phyloP scores from a whole-genome alignment of 2,329 filamentous ascomycete species.

The Zarea fungicola region DNA sequence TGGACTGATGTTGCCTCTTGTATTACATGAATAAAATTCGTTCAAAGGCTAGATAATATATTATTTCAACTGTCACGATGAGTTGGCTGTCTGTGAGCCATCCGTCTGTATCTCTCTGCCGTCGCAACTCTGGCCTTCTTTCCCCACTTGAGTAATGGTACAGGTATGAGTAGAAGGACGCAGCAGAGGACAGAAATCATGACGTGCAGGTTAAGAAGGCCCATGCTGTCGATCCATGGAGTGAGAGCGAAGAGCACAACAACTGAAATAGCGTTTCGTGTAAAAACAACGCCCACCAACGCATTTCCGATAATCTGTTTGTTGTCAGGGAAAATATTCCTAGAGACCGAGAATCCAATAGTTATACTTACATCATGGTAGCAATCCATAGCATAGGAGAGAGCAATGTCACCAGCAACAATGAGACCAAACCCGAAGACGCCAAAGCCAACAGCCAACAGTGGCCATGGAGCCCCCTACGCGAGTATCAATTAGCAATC shows the following conservation, averaged over 20 bases:
- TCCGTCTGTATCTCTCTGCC: too few relatives aligned
- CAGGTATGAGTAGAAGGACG: too few relatives aligned
- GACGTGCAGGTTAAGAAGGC: too few relatives aligned
- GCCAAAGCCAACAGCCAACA: constrained; percentile 17
- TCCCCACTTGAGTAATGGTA: too few relatives aligned
- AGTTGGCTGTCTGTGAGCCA: constrained; percentile 12
- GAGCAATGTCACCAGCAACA: constrained; percentile 25
- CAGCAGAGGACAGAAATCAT: too few relatives aligned
- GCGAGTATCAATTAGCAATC: too few relatives aligned
- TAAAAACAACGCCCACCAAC: too few relatives aligned
- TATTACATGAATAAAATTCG: neutral
- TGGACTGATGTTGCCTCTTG: constrained; percentile 7
- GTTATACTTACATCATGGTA: constrained; percentile 30
- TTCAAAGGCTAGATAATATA: neutral
- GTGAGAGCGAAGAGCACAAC: neutral
- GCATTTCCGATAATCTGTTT: too few relatives aligned
- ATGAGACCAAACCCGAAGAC: constrained; percentile 30
- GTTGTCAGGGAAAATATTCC: too few relatives aligned
- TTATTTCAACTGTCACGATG: constrained; percentile 3
- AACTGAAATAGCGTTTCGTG: too few relatives aligned
- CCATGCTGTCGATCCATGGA: neutral
- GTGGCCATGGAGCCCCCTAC: constrained; percentile 14
- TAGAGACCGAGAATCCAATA: too few relatives aligned
- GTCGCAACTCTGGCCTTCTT: too few relatives aligned
- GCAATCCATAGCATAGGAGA: constrained; percentile 34